phyloP scores from a whole-genome alignment of 495 filamentous ascomycete genomes.

The Penicillium macrosclerotiorum region DNA sequence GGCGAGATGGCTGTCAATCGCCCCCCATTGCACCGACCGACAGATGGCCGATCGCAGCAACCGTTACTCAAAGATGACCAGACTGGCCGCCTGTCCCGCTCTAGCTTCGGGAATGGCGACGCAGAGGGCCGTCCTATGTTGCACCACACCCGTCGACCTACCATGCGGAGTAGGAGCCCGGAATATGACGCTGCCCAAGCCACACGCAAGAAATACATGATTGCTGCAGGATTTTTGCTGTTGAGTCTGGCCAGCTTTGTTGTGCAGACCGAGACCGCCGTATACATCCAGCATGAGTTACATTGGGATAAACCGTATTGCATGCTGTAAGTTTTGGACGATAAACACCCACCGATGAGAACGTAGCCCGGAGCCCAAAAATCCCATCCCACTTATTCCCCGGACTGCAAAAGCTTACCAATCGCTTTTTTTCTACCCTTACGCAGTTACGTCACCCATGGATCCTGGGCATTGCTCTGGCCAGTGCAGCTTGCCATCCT shows the following conservation, averaged over 20 bases:
- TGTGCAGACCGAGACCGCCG: conserved; percentile 90
- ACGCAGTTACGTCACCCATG: conserved; percentile 81
- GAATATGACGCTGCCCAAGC: conserved; percentile 55
- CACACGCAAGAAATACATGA: conserved; percentile 77
- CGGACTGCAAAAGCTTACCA: conserved; percentile 11
- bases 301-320: conserved; percentile 95
- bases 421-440: conserved; percentile 1
- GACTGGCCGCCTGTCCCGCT: conserved; percentile 43
- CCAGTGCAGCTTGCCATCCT: conserved; percentile 79
- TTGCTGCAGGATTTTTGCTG: conserved; percentile 77
- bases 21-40: conserved; percentile 47
- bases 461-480: conserved; percentile 89
- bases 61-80: conserved; percentile 58
- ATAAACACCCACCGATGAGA: background rate
- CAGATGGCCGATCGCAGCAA: conserved; percentile 51
- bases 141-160: conserved; percentile 50
- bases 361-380: background rate
- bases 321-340: conserved; percentile 74
- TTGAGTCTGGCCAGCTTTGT: conserved; percentile 79
- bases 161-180: conserved; percentile 62
- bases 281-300: conserved; percentile 85
- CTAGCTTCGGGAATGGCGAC: conserved; percentile 35
- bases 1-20: conserved; percentile 46
- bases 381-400: background rate
- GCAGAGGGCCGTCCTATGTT: conserved; percentile 41